Percentiles rank a stretch among this genome's conserved stretches.
Conservation (phyloP, 805 yeast species). For the Saccharomycopsis oosterbeekiorum region DNA sequence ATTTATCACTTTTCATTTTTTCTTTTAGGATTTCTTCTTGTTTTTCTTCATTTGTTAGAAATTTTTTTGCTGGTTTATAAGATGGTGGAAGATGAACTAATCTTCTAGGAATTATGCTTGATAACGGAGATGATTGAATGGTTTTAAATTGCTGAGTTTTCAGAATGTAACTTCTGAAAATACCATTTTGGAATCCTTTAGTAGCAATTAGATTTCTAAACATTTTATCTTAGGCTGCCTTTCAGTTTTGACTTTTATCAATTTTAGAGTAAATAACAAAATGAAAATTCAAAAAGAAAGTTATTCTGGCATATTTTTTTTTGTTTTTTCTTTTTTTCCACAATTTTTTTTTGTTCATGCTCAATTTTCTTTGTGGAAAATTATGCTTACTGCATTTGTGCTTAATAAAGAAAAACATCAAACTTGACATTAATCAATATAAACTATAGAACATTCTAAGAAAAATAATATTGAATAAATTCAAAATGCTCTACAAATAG, state of each 20-base stretch:
- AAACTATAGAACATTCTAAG: neutral
- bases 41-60: constrained; percentile 5
- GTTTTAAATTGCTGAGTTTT: neutral
- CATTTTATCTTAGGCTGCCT: neutral
- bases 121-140: neutral
- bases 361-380: too few species aligned
- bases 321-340: too few species aligned
- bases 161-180: neutral
- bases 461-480: too few species aligned
- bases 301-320: too few species aligned
- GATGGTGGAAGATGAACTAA: neutral
- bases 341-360: neutral
- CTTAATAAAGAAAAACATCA: too few species aligned
- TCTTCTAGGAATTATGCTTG: neutral
- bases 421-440: too few species aligned
- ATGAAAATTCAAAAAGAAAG: too few species aligned
- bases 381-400: too few species aligned
- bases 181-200: neutral
- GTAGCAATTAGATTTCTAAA: neutral
- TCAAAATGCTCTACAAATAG: too few species aligned
- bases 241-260: neutral
- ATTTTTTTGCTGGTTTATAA: neutral
- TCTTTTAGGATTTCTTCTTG: constrained; percentile 7
- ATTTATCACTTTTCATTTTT: constrained; percentile 23
- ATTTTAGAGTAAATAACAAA: too few species aligned